phyloP scores from a whole-genome alignment of 228 moss, liverwort and hornwort species.

The Sphagnum fallax region DNA sequence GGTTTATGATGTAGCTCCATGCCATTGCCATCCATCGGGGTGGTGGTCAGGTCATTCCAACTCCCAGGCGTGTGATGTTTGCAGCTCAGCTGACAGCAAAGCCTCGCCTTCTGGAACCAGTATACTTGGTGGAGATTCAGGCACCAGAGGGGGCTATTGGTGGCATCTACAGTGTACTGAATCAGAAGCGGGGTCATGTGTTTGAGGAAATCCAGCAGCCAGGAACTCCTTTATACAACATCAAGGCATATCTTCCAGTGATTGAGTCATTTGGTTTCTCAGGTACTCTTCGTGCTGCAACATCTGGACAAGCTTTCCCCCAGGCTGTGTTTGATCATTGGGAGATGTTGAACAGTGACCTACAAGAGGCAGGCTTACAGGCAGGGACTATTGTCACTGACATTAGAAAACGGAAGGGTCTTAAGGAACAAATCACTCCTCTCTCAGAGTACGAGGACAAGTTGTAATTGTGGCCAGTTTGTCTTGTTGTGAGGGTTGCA shows the following conservation, averaged over 20 bases:
- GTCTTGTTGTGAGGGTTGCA: too few relatives aligned
- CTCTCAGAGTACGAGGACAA: slow-evolving; percentile 64
- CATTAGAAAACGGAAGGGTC: slow-evolving; percentile 74
- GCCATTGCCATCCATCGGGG: slow-evolving; percentile 45
- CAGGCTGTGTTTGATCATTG: slow-evolving; percentile 53
- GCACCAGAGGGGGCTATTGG: slow-evolving; percentile 45
- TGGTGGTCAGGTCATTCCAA: slow-evolving; percentile 48
- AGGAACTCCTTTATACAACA: slow-evolving; percentile 49
- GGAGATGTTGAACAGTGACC: slow-evolving; percentile 57
- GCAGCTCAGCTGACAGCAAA: slow-evolving; percentile 41
- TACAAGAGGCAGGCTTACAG: slow-evolving; percentile 21
- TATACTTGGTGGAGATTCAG: slow-evolving; percentile 62
- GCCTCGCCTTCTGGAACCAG: slow-evolving; percentile 42
- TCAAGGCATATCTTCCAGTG: slow-evolving; percentile 54
- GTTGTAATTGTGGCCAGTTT: slow-evolving; percentile 6
- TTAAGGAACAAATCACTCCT: slow-evolving; percentile 67
- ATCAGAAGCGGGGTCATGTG: slow-evolving; percentile 58
- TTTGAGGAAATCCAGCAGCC: slow-evolving; percentile 59
- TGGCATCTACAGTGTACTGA: slow-evolving; percentile 49
- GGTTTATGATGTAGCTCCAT: slow-evolving; percentile 50
- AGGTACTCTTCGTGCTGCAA: slow-evolving; percentile 37
- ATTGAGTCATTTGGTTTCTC: slow-evolving; percentile 58
- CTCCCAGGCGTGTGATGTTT: slow-evolving; percentile 43
- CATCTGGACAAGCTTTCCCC: slow-evolving; percentile 52
- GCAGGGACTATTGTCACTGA: slow-evolving; percentile 35